Evolutionary conservation across 805 yeast genomes (phyloP).

Genomic region (Saturnispora sekii): DNA sequence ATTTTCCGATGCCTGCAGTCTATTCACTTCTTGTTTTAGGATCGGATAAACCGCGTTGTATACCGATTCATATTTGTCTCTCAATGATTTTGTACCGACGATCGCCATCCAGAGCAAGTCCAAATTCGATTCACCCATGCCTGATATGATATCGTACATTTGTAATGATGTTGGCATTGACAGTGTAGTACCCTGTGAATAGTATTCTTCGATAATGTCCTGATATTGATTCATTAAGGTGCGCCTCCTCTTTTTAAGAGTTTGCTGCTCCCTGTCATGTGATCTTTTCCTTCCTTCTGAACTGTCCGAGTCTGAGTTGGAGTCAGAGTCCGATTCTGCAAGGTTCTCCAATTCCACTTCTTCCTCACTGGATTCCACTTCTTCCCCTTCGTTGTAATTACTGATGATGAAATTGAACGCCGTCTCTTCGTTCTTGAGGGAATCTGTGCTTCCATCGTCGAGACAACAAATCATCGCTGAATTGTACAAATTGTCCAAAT

Average conservation of each 20-base stretch:
- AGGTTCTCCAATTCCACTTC: conserved; percentile 25
- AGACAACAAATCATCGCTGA: conserved; percentile 68
- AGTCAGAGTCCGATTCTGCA: conserved; percentile 24
- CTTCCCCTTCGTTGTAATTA: conserved; percentile 30
- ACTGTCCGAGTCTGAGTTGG: conserved; percentile 22
- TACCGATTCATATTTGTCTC: conserved; percentile 61
- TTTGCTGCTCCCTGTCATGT: conserved; percentile 8
- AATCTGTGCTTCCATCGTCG: conserved; percentile 77
- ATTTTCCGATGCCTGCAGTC: conserved; percentile 36
- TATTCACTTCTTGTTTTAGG: conserved; percentile 69
- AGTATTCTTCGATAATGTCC: conserved; percentile 59
- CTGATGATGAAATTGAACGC: conserved; percentile 52
- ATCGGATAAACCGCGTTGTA: conserved; percentile 66
- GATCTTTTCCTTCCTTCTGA: conserved; percentile 12
- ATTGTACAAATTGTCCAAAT: conserved; percentile 84
- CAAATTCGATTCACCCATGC: conserved; percentile 70
- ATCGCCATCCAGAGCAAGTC: conserved; percentile 78
- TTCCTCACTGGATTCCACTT: conserved; percentile 27
- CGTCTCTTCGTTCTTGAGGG: conserved; percentile 41
- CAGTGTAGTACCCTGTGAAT: conserved; percentile 73
- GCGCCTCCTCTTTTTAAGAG: conserved; percentile 31
- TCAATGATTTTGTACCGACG: conserved; percentile 79
- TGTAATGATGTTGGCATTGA: conserved; percentile 69
- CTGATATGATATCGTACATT: conserved; percentile 67
- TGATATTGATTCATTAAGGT: conserved; percentile 38